Conservation (phyloP, 805 yeast species). For the Zygosaccharomyces bailii region DNA sequence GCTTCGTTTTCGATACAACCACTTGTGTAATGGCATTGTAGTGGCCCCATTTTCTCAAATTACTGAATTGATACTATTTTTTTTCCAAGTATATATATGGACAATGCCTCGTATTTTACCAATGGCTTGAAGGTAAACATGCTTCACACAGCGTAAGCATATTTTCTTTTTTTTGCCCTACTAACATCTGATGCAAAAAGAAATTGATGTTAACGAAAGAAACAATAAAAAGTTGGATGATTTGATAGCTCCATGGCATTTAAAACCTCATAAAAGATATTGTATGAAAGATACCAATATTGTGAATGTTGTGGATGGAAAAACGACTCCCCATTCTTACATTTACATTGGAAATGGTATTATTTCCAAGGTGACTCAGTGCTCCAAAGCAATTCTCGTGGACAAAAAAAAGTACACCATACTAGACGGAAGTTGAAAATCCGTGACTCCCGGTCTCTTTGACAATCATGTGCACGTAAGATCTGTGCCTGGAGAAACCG, state of each 20-base stretch:
- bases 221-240: slow-evolving; percentile 12
- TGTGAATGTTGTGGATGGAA: slow-evolving; percentile 9
- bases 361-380: slow-evolving; percentile 5
- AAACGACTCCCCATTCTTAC: background rate
- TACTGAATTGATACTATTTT: too few relatives aligned
- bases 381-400: background rate
- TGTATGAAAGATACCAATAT: slow-evolving; percentile 7
- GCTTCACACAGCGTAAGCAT: too few relatives aligned
- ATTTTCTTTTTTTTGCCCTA: background rate
- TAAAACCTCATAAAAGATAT: slow-evolving; percentile 1
- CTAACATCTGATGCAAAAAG: background rate
- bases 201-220: slow-evolving; percentile 14
- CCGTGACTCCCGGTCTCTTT: slow-evolving; percentile 11
- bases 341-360: slow-evolving; percentile 8
- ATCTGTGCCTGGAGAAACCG: slow-evolving; percentile 14
- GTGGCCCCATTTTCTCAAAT: too few relatives aligned
- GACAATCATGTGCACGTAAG: slow-evolving; percentile 14
- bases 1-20: too few relatives aligned
- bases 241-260: slow-evolving; percentile 3
- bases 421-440: slow-evolving; percentile 12
- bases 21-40: too few relatives aligned
- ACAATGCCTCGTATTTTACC: too few relatives aligned
- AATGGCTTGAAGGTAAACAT: too few relatives aligned
- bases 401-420: background rate
- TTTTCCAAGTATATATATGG: too few relatives aligned